Conservation (phyloP, 2,329 filamentous ascomycete genomes). For the Venturia aucupariae region DNA sequence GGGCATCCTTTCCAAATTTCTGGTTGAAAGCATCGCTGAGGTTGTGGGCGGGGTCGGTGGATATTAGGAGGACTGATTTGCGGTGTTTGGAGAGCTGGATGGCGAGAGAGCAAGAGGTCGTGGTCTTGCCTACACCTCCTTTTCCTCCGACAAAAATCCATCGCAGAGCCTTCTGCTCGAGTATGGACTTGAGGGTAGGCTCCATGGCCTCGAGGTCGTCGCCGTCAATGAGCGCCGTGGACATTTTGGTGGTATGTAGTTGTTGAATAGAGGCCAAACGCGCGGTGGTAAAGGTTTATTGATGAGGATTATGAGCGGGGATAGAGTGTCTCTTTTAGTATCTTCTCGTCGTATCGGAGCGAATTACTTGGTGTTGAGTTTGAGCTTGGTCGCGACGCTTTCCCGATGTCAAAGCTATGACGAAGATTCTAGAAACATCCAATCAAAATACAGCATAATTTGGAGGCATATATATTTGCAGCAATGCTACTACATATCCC, state of each 20-base stretch:
- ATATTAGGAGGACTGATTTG: slow-evolving; percentile 94
- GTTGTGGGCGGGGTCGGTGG: slow-evolving; percentile 96
- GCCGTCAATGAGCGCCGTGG: background rate
- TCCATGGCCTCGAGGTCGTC: slow-evolving; percentile 56
- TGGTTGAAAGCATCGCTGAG: slow-evolving; percentile 95
- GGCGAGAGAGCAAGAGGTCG: slow-evolving; percentile 95
- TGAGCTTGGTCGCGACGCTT: background rate
- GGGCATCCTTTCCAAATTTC: slow-evolving; percentile 98
- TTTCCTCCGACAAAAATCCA: slow-evolving; percentile 99
- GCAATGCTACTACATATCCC: no score
- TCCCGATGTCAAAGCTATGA: slow-evolving; percentile 2
- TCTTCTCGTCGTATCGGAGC: background rate
- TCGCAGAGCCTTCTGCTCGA: slow-evolving; percentile 88
- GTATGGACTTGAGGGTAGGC: slow-evolving; percentile 85
- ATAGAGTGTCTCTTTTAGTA: no score
- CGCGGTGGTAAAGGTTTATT: background rate
- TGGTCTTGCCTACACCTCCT: slow-evolving; percentile 97
- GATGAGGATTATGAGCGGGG: background rate
- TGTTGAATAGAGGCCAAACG: background rate
- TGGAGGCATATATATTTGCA: background rate
- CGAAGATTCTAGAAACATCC: slow-evolving; percentile 3
- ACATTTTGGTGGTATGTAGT: slow-evolving; percentile 5
- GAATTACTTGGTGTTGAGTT: background rate
- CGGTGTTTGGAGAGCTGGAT: slow-evolving; percentile 94
- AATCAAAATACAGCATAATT: background rate